Evolutionary conservation across 1,139 yeast genomes (phyloP).

Genomic region (Diutina rugosa): DNA sequence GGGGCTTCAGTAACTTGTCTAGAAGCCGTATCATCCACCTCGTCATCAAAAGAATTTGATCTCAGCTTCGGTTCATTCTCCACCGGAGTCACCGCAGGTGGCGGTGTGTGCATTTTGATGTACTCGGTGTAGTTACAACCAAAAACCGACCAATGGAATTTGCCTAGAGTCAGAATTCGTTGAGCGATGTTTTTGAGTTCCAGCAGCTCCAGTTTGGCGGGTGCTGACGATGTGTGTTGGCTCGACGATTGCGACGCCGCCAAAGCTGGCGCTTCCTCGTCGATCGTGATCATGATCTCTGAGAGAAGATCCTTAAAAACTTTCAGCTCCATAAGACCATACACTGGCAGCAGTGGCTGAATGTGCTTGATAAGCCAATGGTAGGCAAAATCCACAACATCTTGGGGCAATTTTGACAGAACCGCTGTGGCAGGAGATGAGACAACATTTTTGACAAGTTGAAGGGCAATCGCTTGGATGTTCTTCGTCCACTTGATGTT

Average conservation of each 20-base stretch:
- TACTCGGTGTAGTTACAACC: constrained; percentile 31
- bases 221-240: background rate
- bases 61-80: background rate
- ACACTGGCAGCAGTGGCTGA: constrained; percentile 72
- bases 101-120: background rate
- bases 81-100: background rate
- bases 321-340: constrained; percentile 63
- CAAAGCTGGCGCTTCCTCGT: constrained; percentile 3
- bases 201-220: constrained; percentile 11
- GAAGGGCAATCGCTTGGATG: constrained; percentile 59
- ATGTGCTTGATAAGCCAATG: constrained; percentile 80
- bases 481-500: constrained; percentile 87
- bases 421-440: constrained; percentile 6
- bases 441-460: constrained; percentile 38
- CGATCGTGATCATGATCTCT: constrained; percentile 12
- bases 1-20: background rate
- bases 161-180: constrained; percentile 43
- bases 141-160: constrained; percentile 69
- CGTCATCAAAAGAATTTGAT: background rate
- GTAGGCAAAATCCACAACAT: constrained; percentile 50
- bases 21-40: background rate
- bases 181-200: constrained; percentile 38
- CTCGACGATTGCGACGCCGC: constrained; percentile 3
- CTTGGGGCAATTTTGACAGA: constrained; percentile 16
- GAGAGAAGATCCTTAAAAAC: constrained; percentile 38